These are phyloP conservation scores for Physcomitrium patens DNA, from an alignment of 225 moss, liverwort and hornwort species.

Conservation along the genomic window DNA sequence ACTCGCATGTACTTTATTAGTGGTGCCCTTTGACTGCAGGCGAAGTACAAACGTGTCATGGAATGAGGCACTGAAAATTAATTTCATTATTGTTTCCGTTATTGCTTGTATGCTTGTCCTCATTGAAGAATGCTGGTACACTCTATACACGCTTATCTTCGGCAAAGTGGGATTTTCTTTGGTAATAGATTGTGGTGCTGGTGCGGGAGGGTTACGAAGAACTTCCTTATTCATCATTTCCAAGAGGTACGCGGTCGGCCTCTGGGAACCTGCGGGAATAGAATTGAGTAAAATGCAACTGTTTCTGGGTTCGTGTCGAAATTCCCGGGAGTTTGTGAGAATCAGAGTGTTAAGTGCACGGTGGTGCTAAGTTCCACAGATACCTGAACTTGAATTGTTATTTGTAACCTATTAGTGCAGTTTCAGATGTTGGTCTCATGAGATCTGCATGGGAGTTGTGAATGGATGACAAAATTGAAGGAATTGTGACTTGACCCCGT, in stretches of 20 bases:
- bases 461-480: slow-evolving; percentile 14
- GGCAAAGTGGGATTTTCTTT: background rate
- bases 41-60: background rate
- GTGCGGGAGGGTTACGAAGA: slow-evolving; percentile 91
- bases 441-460: slow-evolving; percentile 19
- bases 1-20: background rate
- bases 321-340: slow-evolving; percentile 21
- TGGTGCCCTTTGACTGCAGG: background rate
- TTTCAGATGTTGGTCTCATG: slow-evolving; percentile 23
- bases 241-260: slow-evolving; percentile 64
- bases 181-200: slow-evolving; percentile 93
- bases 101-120: slow-evolving; percentile 2
- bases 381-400: background rate
- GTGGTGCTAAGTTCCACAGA: background rate
- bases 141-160: background rate
- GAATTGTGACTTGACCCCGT: slow-evolving; percentile 59
- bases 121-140: slow-evolving; percentile 1
- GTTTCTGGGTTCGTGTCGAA: background rate
- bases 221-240: slow-evolving; percentile 84
- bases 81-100: background rate
- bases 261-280: slow-evolving; percentile 1
- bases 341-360: slow-evolving; percentile 6
- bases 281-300: background rate
- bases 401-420: slow-evolving; percentile 9
- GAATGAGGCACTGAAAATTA: background rate